Percentiles rank a stretch among this genome's conserved stretches.
These are phyloP conservation scores for Phoma sp. DNA, from an alignment of 2,329 filamentous ascomycete genomes.

Conservation along the genomic window DNA sequence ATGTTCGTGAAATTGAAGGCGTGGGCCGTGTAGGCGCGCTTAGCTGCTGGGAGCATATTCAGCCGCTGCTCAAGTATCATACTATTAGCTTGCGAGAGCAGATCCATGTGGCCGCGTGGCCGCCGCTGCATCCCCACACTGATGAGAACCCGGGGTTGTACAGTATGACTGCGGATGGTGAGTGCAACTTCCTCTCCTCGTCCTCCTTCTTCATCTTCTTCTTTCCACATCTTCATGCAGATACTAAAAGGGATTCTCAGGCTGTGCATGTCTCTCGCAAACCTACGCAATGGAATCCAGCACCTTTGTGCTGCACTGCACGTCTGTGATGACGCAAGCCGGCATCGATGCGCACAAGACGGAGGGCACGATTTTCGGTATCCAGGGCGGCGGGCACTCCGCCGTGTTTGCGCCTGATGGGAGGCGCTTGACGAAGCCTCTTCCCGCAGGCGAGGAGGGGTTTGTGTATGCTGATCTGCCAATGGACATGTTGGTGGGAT, in stretches of 20 bases:
- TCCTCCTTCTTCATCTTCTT: too few relatives aligned
- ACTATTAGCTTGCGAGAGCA: constrained; percentile 48
- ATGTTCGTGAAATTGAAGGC: constrained; percentile 40
- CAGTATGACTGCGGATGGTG: constrained; percentile 47
- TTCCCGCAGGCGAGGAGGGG: constrained; percentile 52
- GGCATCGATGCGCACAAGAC: constrained; percentile 55
- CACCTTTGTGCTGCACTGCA: constrained; percentile 62
- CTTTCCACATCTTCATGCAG: background rate
- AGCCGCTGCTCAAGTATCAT: constrained; percentile 52
- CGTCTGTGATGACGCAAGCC: constrained; percentile 53
- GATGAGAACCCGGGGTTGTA: constrained; percentile 41
- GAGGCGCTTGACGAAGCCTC: constrained; percentile 50
- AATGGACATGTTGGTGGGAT: constrained; percentile 50
- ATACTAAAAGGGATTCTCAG: background rate
- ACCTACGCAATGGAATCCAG: constrained; percentile 64
- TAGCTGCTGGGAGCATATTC: constrained; percentile 51
- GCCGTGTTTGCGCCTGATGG: constrained; percentile 58
- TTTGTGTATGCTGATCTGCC: constrained; percentile 61
- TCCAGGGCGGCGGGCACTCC: constrained; percentile 52
- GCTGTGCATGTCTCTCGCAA: constrained; percentile 51
- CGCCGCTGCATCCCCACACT: constrained; percentile 42
- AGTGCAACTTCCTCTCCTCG: background rate
- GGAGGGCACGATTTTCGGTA: constrained; percentile 48
- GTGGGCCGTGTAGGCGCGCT: constrained; percentile 42
- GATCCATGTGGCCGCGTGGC: constrained; percentile 52